Evolutionary conservation across 768 basidiomycete species (phyloP), one percentile per base, ranked within the genome.

Genomic region (Leccinum imitatum): DNA sequence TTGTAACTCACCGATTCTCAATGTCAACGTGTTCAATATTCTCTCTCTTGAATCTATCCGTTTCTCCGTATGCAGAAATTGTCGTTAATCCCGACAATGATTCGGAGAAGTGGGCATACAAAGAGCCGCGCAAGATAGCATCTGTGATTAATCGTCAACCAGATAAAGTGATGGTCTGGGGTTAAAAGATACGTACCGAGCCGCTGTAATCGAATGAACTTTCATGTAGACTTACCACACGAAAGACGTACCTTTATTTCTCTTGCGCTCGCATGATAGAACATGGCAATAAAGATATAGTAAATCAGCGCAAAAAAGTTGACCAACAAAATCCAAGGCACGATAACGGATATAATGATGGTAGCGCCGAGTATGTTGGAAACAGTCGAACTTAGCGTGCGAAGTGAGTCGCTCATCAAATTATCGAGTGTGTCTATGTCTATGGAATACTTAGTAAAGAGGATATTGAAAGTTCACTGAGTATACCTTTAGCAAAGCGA

Each of bases 81-180:
- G 93, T 95, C 1, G 90, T 82, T 41, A 96, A 73, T 17, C 95
- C 95, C 11, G 89, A 87, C 11, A 97, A 78, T 30, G 89, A 91
- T 76, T 97, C 95, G 3, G 92, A 91, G 74, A 97, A 97, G 69
- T 95, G 93, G 1, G 93, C 87, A 71, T 97, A 97, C 17, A 98
- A 75, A 0, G 89, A 87, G 0, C 91, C 90, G 25, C 94, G 86
- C 30, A 97, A 73, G n/a, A 96, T 80, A 25, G 92, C 86, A 76
- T 96, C 93, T 85, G 62, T 25, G 35, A 41, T 25, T 21, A 13
- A 13, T 41, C 44, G 6, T 59, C 35, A 65, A 48, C 10, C 54
- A 13, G 5, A n/a, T 23, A 15, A 19, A 15, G 0, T 15, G 4
- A 63, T 31, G 59, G 8, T 17, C 14, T 13, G 33, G 31, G 10